phyloP scores from a whole-genome alignment of 345 rosid genomes.

The Salix exigua region DNA sequence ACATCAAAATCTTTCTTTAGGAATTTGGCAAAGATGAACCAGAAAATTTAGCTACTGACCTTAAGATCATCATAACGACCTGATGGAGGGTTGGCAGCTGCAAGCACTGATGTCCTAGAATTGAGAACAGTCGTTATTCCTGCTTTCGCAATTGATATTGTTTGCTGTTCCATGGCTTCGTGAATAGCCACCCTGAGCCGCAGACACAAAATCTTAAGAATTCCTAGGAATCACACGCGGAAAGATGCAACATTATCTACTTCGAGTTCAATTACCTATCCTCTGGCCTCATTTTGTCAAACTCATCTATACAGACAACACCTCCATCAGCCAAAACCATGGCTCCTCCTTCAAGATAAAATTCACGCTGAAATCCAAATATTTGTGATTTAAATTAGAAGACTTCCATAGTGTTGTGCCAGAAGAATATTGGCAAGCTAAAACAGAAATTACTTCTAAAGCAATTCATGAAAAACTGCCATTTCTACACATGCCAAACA shows the following conservation, averaged over 20 bases:
- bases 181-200: constrained; percentile 87
- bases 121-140: constrained; percentile 96
- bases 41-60: constrained; percentile 35
- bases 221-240: background rate
- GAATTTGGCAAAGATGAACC: constrained; percentile 3
- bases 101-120: constrained; percentile 96
- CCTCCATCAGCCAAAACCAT: constrained; percentile 99
- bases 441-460: background rate
- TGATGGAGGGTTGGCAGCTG: constrained; percentile 98
- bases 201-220: constrained; percentile 1
- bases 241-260: background rate
- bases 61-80: constrained; percentile 98
- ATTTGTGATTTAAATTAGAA: constrained; percentile 21
- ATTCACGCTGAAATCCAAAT: constrained; percentile 64
- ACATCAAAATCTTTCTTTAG: background rate
- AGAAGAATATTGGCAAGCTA: background rate
- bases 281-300: constrained; percentile 98
- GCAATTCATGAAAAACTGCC: background rate
- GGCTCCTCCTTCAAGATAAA: constrained; percentile 99
- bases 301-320: constrained; percentile 95
- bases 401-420: background rate
- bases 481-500: background rate
- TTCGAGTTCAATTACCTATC: constrained; percentile 56
- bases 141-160: constrained; percentile 98
- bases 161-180: constrained; percentile 99